phyloP scores from a whole-genome alignment of 805 yeast species.

The Candida pseudoglaebosa region DNA sequence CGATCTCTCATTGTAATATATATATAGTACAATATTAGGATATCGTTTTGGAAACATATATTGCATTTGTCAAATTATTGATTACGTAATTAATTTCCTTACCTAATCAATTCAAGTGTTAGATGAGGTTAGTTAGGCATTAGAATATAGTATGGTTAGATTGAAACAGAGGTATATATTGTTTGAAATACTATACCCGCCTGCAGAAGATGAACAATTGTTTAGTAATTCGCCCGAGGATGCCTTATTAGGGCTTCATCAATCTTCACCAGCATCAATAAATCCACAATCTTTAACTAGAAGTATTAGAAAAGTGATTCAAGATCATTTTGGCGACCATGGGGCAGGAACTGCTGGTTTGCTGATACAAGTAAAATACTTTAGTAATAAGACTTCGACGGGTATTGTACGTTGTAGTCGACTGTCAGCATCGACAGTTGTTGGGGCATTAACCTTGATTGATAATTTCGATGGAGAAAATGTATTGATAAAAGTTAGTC shows the following conservation, averaged over 20 bases:
- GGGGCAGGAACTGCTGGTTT: slow-evolving; percentile 66
- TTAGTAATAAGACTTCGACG: slow-evolving; percentile 73
- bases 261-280: slow-evolving; percentile 45
- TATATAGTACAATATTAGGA: too few species aligned
- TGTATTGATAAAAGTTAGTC: slow-evolving; percentile 57
- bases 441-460: slow-evolving; percentile 64
- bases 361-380: slow-evolving; percentile 68
- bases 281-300: slow-evolving; percentile 48
- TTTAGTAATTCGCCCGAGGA: slow-evolving; percentile 30
- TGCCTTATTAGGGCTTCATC: slow-evolving; percentile 46
- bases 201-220: slow-evolving; percentile 18
- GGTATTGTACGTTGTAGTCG: slow-evolving; percentile 80
- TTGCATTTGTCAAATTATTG: too few species aligned
- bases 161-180: slow-evolving; percentile 79
- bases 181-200: slow-evolving; percentile 75
- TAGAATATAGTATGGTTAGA: slow-evolving; percentile 64
- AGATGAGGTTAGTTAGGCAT: background rate
- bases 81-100: too few species aligned
- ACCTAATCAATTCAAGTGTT: background rate
- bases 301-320: slow-evolving; percentile 53
- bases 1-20: too few species aligned
- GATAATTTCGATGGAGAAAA: slow-evolving; percentile 45
- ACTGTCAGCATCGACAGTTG: slow-evolving; percentile 54
- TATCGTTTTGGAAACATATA: too few species aligned
- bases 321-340: slow-evolving; percentile 69